A percentile compares a stretch with the other conserved stretches of the same genome.
These are phyloP conservation scores for Hypocreales sp. DNA, from an alignment of 2,329 filamentous ascomycete genomes.

Conservation along the genomic window DNA sequence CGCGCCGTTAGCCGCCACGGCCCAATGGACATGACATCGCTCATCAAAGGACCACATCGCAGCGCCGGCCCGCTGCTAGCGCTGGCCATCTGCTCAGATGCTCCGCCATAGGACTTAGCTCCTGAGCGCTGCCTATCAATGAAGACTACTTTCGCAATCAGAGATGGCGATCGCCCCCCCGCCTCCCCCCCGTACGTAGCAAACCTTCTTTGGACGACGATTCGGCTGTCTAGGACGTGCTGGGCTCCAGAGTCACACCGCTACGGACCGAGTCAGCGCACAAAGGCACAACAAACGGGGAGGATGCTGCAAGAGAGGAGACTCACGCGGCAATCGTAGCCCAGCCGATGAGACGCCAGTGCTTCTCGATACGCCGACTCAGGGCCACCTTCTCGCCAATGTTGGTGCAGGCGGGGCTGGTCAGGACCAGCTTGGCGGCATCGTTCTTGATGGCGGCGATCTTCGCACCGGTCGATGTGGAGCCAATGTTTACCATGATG, in stretches of 20 bases:
- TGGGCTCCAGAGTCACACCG: conserved; percentile 38
- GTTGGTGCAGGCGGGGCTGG: conserved; percentile 88
- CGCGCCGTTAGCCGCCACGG: too few species aligned
- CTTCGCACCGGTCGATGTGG: conserved; percentile 93
- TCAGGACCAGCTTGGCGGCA: conserved; percentile 87
- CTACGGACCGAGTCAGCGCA: conserved; percentile 14
- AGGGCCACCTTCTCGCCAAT: conserved; percentile 97
- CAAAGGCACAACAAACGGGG: too few species aligned
- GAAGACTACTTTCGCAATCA: too few species aligned
- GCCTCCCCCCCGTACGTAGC: too few species aligned
- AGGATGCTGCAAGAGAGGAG: background rate
- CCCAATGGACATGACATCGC: too few species aligned
- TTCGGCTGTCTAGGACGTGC: too few species aligned
- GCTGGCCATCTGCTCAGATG: too few species aligned
- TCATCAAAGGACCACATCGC: too few species aligned
- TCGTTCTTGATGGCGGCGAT: conserved; percentile 94
- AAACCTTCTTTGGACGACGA: background rate
- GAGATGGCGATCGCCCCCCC: too few species aligned
- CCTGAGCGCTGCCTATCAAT: too few species aligned
- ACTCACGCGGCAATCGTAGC: conserved; percentile 60
- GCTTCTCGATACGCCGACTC: conserved; percentile 94
- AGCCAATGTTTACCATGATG: conserved; percentile 99
- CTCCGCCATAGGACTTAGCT: too few species aligned
- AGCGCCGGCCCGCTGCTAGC: too few species aligned
- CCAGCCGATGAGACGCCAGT: conserved; percentile 93